Conservation (phyloP, 306 rosid species). For the Lathyrus oleraceus region DNA sequence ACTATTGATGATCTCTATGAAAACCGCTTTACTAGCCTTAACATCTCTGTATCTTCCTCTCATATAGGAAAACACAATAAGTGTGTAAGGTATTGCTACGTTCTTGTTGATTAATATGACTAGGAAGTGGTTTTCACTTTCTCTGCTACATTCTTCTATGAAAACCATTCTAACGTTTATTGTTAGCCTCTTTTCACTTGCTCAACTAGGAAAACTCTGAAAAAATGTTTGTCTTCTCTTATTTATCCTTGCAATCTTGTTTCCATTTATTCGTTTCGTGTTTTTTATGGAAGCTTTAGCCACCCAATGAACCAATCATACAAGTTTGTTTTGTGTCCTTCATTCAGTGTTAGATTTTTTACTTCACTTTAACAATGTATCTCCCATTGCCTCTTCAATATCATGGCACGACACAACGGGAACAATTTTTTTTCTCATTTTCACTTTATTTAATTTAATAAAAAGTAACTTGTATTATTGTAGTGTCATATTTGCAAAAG, state of each 20-base stretch:
- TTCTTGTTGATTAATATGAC: not conserved
- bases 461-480: no score
- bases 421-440: no score
- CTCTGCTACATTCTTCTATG: not conserved
- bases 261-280: not conserved
- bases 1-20: not conserved
- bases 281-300: not conserved
- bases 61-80: not conserved
- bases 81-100: not conserved
- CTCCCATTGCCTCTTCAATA: no score
- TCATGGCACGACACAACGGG: no score
- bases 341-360: no score
- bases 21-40: slow-evolving; percentile 4
- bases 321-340: no score
- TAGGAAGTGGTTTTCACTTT: not conserved
- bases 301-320: not conserved
- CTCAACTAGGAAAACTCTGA: not conserved
- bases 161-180: not conserved
- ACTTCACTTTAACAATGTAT: no score
- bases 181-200: not conserved
- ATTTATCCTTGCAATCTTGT: not conserved
- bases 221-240: not conserved
- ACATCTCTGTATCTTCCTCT: not conserved
- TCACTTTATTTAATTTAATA: no score
- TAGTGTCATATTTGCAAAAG: no score